These are phyloP conservation scores for Biscutella laevigata DNA, from an alignment of 441 rosid species.

Conservation along the genomic window DNA sequence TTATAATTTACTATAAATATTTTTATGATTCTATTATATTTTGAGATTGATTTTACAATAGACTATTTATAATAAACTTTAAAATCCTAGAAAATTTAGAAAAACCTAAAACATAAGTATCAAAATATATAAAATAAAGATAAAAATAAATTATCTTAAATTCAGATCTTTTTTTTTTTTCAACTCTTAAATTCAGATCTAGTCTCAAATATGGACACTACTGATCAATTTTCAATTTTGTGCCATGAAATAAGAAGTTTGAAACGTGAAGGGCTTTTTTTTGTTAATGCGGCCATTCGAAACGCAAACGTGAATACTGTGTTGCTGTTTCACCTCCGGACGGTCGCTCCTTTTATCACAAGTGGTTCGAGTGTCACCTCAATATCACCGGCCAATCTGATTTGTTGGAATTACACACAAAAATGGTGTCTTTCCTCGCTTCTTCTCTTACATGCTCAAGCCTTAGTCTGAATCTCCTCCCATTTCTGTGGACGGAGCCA, in stretches of 20 bases:
- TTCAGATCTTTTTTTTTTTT: too few species aligned
- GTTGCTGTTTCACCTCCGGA: background rate
- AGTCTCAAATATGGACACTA: too few species aligned
- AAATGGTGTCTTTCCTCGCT: slow-evolving; percentile 24
- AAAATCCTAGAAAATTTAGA: too few species aligned
- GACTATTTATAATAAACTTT: too few species aligned
- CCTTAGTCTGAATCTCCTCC: background rate
- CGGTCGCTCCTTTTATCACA: background rate
- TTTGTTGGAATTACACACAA: background rate
- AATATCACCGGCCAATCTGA: slow-evolving; percentile 13
- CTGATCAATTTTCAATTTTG: too few species aligned
- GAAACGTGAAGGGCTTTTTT: background rate
- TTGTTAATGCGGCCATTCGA: background rate
- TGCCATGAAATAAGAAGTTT: background rate
- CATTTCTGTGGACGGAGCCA: background rate
- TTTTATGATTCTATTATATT: too few species aligned
- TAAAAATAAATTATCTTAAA: too few species aligned
- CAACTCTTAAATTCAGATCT: too few species aligned
- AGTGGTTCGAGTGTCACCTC: background rate
- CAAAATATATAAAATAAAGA: too few species aligned
- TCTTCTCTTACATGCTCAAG: slow-evolving; percentile 18
- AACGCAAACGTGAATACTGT: slow-evolving; percentile 4
- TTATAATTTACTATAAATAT: too few species aligned
- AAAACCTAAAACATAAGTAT: too few species aligned
- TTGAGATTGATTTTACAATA: too few species aligned